Conservation (phyloP, 257 asterid species). For the Solanum etuberosum region DNA sequence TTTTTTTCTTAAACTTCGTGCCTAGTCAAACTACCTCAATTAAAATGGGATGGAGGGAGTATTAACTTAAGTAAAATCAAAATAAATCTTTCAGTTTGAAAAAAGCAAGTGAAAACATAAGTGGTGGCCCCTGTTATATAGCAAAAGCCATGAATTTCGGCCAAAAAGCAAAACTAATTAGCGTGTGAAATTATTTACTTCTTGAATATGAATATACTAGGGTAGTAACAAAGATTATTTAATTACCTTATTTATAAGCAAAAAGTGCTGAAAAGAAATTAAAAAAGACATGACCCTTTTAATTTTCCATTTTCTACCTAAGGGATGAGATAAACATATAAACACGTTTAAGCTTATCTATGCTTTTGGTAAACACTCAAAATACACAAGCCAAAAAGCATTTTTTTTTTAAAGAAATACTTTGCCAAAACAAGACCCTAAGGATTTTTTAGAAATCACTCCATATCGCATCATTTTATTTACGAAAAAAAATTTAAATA, state of each 20-base stretch:
- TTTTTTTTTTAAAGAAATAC: neutral
- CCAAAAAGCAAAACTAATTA: neutral
- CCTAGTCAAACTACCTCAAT: too few species aligned
- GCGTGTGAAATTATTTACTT: neutral
- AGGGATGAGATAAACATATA: neutral
- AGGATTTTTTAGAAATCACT: too few species aligned
- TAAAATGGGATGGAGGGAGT: too few species aligned
- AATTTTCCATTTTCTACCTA: neutral
- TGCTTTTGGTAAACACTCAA: neutral
- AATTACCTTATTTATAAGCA: neutral
- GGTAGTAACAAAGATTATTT: neutral
- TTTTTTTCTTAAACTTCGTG: too few species aligned
- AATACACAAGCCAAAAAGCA: neutral
- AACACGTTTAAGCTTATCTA: neutral
- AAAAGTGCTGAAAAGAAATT: neutral
- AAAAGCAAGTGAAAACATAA: neutral
- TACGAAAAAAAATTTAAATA: neutral
- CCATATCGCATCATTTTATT: neutral
- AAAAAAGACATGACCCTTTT: neutral
- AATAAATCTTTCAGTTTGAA: neutral
- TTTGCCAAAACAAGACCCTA: neutral
- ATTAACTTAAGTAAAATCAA: neutral
- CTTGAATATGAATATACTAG: neutral
- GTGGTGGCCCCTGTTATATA: neutral
- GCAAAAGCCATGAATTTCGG: neutral